These are phyloP conservation scores for Hymenoscyphus occultus DNA, from an alignment of 2,329 filamentous ascomycete genomes.

Conservation along the genomic window DNA sequence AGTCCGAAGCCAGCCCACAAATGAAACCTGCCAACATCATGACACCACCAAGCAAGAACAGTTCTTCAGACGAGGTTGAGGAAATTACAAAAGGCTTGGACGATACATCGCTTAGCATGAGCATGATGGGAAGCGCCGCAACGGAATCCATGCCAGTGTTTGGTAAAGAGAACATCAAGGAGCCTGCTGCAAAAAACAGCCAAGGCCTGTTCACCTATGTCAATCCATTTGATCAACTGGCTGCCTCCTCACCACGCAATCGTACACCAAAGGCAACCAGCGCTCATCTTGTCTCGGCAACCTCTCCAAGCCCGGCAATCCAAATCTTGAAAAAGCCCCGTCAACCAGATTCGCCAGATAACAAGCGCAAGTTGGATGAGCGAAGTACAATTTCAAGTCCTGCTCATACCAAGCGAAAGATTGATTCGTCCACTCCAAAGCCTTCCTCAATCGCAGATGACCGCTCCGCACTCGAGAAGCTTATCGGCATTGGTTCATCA, in stretches of 20 bases:
- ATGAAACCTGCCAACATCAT: slow-evolving; percentile 31
- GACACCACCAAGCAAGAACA: slow-evolving; percentile 41
- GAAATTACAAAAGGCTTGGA: slow-evolving; percentile 45
- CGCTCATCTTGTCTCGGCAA: slow-evolving; percentile 40
- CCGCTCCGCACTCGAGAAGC: slow-evolving; percentile 39
- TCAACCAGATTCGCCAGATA: slow-evolving; percentile 29
- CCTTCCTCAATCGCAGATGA: slow-evolving; percentile 33
- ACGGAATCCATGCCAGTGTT: slow-evolving; percentile 22
- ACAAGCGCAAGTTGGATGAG: slow-evolving; percentile 34
- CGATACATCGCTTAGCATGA: slow-evolving; percentile 42
- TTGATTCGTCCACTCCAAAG: slow-evolving; percentile 25
- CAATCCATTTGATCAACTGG: slow-evolving; percentile 69
- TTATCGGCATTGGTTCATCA: slow-evolving; percentile 31
- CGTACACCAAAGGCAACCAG: slow-evolving; percentile 47
- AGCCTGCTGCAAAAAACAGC: slow-evolving; percentile 22
- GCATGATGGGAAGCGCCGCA: slow-evolving; percentile 32
- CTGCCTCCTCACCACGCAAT: slow-evolving; percentile 62
- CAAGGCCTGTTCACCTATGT: slow-evolving; percentile 61
- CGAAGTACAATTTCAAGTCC: slow-evolving; percentile 27
- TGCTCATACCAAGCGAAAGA: slow-evolving; percentile 32
- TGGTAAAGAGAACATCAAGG: slow-evolving; percentile 26
- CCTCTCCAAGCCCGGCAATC: slow-evolving; percentile 27
- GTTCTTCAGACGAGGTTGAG: slow-evolving; percentile 33
- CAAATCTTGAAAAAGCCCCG: slow-evolving; percentile 36
- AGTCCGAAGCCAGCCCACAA: slow-evolving; percentile 44